phyloP scores from a whole-genome alignment of 1,284 basidiomycete species.

The Trametes pubescens region DNA sequence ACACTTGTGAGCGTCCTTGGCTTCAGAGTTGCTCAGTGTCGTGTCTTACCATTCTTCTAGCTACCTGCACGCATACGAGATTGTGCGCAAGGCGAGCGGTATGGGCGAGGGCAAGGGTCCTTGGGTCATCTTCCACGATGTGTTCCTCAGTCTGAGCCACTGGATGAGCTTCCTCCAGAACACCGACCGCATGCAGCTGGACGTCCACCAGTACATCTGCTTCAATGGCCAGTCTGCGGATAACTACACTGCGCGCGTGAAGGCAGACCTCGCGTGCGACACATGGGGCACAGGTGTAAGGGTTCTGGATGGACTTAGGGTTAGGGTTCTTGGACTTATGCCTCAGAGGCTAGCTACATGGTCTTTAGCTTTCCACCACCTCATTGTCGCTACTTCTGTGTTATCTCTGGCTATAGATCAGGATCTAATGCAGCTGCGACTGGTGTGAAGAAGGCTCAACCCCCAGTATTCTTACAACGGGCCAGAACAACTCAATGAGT shows the following conservation, averaged over 20 bases:
- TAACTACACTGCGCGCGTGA: slow-evolving; percentile 65
- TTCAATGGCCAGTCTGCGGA: slow-evolving; percentile 67
- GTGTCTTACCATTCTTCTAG: slow-evolving; percentile 28
- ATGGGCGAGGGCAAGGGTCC: slow-evolving; percentile 84
- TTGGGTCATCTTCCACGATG: slow-evolving; percentile 84
- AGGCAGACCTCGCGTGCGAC: slow-evolving; percentile 63
- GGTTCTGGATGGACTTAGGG: too few species aligned
- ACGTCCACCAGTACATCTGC: slow-evolving; percentile 83
- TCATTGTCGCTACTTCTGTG: too few species aligned
- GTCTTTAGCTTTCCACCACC: too few species aligned
- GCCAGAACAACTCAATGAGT: slow-evolving; percentile 47
- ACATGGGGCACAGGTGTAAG: slow-evolving; percentile 77
- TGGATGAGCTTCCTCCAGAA: slow-evolving; percentile 81
- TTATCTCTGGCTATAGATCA: too few species aligned
- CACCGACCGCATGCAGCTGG: slow-evolving; percentile 82
- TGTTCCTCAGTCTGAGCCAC: slow-evolving; percentile 65
- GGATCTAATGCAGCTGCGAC: too few species aligned
- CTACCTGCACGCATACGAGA: slow-evolving; percentile 76
- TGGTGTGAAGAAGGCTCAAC: too few species aligned
- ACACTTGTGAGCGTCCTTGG: slow-evolving; percentile 57
- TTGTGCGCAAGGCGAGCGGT: slow-evolving; percentile 82
- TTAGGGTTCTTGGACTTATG: too few species aligned
- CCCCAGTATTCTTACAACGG: too few species aligned
- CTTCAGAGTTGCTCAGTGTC: neutral
- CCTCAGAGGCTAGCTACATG: too few species aligned